Conservation (phyloP, 495 filamentous ascomycete species). For the Penicillium soppii region DNA sequence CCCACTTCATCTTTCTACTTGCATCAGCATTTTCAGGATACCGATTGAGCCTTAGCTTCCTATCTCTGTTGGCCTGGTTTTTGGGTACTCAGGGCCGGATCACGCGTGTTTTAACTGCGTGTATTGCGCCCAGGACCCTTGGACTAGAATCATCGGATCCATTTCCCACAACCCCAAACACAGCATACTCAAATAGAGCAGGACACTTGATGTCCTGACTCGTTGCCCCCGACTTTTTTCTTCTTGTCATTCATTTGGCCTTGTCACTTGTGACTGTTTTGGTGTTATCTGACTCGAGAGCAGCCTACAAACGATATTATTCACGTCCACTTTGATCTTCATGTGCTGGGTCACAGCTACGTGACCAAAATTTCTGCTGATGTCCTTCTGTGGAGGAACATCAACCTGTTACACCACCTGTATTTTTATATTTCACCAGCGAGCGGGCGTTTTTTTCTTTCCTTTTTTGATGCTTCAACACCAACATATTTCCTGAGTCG, state of each 20-base stretch:
- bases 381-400: conserved; percentile 5
- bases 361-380: not conserved
- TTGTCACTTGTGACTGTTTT: conserved; percentile 9
- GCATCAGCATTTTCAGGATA: conserved; percentile 1
- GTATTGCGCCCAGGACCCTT: conserved; percentile 2
- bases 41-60: conserved; percentile 2
- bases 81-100: not conserved
- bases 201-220: not conserved
- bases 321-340: not conserved
- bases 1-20: not conserved
- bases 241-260: conserved; percentile 2
- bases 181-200: conserved; percentile 3
- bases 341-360: conserved; percentile 1
- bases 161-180: not conserved
- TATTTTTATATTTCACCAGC: conserved; percentile 7
- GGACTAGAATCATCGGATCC: not conserved
- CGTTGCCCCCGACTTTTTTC: not conserved
- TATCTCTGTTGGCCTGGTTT: not conserved
- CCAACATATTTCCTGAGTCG: conserved; percentile 1
- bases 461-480: conserved; percentile 1
- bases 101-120: conserved; percentile 2
- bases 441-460: conserved; percentile 12
- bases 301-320: conserved; percentile 23
- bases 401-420: conserved; percentile 10
- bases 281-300: conserved; percentile 7